Conservation (phyloP, 1,284 basidiomycete genomes). For the Ustilago xerochloae region DNA sequence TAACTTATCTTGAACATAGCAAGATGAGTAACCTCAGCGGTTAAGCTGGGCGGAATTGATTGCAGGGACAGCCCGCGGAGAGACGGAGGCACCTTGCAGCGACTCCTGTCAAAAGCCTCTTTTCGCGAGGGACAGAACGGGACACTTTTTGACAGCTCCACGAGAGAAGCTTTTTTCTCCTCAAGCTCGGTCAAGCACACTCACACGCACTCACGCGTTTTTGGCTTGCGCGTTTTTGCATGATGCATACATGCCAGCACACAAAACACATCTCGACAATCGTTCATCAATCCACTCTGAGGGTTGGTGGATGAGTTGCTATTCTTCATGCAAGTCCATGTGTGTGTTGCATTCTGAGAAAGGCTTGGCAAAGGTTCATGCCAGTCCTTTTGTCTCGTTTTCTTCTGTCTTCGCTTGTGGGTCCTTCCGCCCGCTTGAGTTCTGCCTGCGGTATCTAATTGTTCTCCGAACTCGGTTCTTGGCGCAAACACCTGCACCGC, state of each 20-base stretch:
- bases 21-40: too few species aligned
- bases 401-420: slow-evolving; percentile 1
- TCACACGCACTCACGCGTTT: background rate
- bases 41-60: too few species aligned
- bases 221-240: background rate
- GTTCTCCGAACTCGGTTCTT: slow-evolving; percentile 19
- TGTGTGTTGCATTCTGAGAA: slow-evolving; percentile 16
- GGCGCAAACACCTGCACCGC: background rate
- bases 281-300: too few species aligned
- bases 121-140: background rate
- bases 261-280: background rate
- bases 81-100: background rate
- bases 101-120: background rate
- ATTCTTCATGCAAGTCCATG: slow-evolving; percentile 13
- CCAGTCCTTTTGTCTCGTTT: slow-evolving; percentile 2
- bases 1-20: too few species aligned
- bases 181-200: background rate
- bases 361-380: slow-evolving; percentile 35
- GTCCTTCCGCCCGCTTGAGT: background rate
- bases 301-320: too few species aligned
- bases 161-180: background rate
- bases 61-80: background rate
- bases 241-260: slow-evolving; percentile 10
- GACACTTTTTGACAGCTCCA: slow-evolving; percentile 6
- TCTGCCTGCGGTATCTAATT: slow-evolving; percentile 14